These are phyloP conservation scores for Zea luxurians DNA, from an alignment of 176 grass and related monocot genomes.

Conservation along the genomic window DNA sequence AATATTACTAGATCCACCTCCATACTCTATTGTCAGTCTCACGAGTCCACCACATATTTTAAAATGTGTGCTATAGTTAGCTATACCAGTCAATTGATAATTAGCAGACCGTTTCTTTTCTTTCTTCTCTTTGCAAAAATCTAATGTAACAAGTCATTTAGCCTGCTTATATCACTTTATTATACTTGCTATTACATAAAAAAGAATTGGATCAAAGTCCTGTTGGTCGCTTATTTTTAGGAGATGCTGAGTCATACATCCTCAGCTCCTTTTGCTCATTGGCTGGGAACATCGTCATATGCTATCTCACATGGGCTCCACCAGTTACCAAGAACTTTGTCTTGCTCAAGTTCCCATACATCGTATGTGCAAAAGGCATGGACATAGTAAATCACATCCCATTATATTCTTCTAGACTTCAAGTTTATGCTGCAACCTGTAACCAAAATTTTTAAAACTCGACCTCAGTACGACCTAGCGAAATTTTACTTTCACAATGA, in stretches of 20 bases:
- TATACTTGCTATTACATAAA: neutral
- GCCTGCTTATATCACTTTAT: neutral
- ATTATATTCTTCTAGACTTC: slow-evolving; percentile 1
- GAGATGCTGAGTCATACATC: slow-evolving; percentile 37
- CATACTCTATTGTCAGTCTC: too few relatives aligned
- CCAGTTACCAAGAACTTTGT: slow-evolving; percentile 37
- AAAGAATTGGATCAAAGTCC: neutral
- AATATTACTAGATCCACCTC: too few relatives aligned
- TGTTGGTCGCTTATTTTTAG: neutral
- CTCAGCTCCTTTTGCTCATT: slow-evolving; percentile 38
- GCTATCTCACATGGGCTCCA: slow-evolving; percentile 43
- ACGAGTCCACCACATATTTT: too few relatives aligned
- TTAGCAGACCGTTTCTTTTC: too few relatives aligned
- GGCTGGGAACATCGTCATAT: slow-evolving; percentile 21
- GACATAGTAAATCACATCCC: neutral
- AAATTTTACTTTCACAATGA: neutral
- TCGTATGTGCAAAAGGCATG: slow-evolving; percentile 9
- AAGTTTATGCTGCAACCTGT: too few relatives aligned
- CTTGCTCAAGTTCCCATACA: slow-evolving; percentile 33
- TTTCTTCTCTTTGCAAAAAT: too few relatives aligned
- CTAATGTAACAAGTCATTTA: too few relatives aligned
- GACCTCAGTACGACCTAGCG: neutral
- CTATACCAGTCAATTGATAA: too few relatives aligned
- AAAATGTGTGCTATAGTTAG: too few relatives aligned
- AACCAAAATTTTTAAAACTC: neutral